Conservation (phyloP, 768 basidiomycete genomes). For the Leccinum subgranulosum region DNA sequence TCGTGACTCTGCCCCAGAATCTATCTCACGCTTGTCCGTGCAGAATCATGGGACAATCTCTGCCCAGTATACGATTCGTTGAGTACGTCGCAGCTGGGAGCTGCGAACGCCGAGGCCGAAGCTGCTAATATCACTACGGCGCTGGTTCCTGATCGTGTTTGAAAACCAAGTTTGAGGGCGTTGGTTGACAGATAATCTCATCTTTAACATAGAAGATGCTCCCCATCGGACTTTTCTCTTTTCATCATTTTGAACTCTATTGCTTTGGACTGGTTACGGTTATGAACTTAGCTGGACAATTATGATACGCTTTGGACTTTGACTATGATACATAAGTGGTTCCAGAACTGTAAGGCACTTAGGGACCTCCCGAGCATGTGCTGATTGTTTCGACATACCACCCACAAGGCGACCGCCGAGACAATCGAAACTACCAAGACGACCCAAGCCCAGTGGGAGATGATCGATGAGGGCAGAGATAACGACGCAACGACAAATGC, state of each 20-base stretch:
- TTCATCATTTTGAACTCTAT: neutral
- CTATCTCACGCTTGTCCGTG: neutral
- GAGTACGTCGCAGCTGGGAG: slow-evolving; percentile 20
- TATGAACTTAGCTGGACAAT: neutral
- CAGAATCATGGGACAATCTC: slow-evolving; percentile 25
- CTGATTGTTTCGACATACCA: neutral
- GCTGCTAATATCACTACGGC: slow-evolving; percentile 19
- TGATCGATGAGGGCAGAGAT: neutral
- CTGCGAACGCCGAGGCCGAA: slow-evolving; percentile 10
- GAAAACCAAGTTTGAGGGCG: neutral
- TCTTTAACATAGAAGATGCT: neutral
- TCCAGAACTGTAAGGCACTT: neutral
- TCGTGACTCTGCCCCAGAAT: neutral
- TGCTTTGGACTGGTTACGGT: neutral
- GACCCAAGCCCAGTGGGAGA: neutral
- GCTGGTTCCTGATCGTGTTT: slow-evolving; percentile 10
- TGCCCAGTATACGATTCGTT: slow-evolving; percentile 24
- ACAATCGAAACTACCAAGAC: neutral
- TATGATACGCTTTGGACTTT: neutral
- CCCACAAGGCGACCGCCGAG: neutral
- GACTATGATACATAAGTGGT: neutral
- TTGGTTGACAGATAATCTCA: neutral
- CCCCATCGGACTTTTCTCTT: neutral
- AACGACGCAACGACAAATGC: neutral
- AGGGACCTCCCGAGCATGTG: too few species aligned